Conservation (phyloP, 306 rosid species). For the Mucuna pruriens region DNA sequence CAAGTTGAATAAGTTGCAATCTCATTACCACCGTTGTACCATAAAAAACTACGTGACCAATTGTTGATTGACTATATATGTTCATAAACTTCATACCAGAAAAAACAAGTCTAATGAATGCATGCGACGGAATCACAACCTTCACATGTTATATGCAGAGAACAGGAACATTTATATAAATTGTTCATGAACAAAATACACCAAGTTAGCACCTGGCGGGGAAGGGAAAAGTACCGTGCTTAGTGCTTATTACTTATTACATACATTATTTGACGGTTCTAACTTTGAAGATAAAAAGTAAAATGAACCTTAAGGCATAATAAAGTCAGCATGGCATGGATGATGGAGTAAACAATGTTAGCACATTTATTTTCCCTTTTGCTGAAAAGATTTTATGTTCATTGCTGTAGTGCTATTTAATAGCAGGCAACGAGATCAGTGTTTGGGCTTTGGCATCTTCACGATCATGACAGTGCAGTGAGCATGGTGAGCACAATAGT, state of each 20-base stretch:
- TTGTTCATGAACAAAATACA: neutral
- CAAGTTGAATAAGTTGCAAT: no score
- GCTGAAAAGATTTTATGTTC: slow-evolving; percentile 3
- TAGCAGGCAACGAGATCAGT: slow-evolving; percentile 24
- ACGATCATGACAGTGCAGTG: slow-evolving; percentile 78
- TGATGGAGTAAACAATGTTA: neutral
- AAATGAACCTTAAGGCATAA: slow-evolving; percentile 8
- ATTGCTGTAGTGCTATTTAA: neutral
- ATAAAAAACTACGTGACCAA: neutral
- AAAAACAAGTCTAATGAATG: neutral
- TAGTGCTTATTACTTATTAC: no score
- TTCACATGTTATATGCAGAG: neutral
- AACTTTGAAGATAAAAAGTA: neutral
- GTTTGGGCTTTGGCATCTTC: slow-evolving; percentile 74
- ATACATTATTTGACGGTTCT: neutral
- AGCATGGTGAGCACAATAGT: slow-evolving; percentile 83
- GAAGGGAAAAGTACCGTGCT: neutral
- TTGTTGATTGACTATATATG: neutral
- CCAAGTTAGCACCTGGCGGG: neutral
- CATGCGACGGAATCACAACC: neutral
- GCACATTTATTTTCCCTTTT: neutral
- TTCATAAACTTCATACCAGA: neutral
- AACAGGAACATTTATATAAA: neutral
- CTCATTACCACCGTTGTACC: no score
- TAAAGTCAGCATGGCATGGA: neutral